Evolutionary conservation across 139 green algal genomes (phyloP), one percentile per base, ranked within the genome.

Genomic region (Ettlia oleoabundans): DNA sequence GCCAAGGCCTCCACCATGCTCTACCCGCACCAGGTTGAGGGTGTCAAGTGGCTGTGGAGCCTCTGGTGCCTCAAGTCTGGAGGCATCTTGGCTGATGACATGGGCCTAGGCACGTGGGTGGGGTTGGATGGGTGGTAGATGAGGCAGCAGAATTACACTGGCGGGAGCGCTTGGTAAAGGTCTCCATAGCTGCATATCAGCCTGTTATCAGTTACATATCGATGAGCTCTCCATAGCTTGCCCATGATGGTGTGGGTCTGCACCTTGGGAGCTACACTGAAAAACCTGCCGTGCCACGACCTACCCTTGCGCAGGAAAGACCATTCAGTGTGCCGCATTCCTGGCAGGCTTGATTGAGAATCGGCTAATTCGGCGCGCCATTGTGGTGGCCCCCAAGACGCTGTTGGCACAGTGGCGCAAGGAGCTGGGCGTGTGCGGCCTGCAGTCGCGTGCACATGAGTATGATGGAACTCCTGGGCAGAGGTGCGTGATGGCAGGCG

Each of bases 371-470:
- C 82, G 69, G 75, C 86, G 58, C 41, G 66, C 73, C 35, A 67
- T 76, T 6, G 87, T 98, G 0, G 85, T 98, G 18, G 95, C 95
- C 4, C 95, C 95, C 37, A 97, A 95, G 69, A 97, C 95, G 13
- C 86, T 98, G 82, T 83, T 98, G 33, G 82, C 85, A 21, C 92
- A 96, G 41, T 98, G 95, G 96, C 84, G 78, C 30, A 94, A 94
- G 78, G 96, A 98, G 92, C 89, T 98, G 52, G 40, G 41, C 0
- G 71, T 86, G 13, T 98, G 95, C 72, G 94, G 94, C 40, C 81
- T 98, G n/a, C 79, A 67, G 24, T 1, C 3, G 28, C 32, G 40
- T 0, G 86, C 76, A 1, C 51, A 73, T 18, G 76, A 92, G 71
- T 92, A 86, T 35, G 82, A 51, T 43, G 82, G 84, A 47, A 75